These are phyloP conservation scores for Camellia japonica DNA, from an alignment of 148 eudicot species.

Conservation along the genomic window DNA sequence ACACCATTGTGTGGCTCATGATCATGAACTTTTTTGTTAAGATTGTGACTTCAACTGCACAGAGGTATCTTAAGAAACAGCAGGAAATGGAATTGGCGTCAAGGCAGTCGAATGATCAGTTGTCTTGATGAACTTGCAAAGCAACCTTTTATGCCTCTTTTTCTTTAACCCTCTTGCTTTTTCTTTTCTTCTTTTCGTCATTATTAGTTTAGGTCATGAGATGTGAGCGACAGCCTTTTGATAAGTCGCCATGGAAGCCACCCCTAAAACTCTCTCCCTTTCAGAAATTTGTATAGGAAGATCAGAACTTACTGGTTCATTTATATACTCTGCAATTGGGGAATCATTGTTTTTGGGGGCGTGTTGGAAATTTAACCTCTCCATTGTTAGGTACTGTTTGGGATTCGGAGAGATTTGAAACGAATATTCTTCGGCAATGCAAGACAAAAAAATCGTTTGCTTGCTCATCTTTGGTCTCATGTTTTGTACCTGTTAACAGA, in stretches of 20 bases:
- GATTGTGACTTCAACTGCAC: slow-evolving; percentile 26
- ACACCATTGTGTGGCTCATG: slow-evolving; percentile 27
- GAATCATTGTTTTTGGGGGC: neutral
- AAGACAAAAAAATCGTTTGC: slow-evolving; percentile 10
- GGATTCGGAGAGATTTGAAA: neutral
- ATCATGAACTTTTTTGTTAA: slow-evolving; percentile 21
- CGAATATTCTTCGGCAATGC: slow-evolving; percentile 15
- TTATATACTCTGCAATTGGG: neutral
- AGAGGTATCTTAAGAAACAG: slow-evolving; percentile 23
- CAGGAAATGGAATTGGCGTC: slow-evolving; percentile 21
- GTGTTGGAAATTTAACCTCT: neutral
- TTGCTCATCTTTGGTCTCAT: neutral
- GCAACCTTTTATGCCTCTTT: neutral
- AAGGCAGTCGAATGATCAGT: slow-evolving; percentile 4
- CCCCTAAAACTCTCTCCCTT: neutral
- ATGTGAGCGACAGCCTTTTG: neutral
- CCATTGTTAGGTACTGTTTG: neutral
- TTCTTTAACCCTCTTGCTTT: neutral
- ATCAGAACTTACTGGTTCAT: slow-evolving; percentile 10
- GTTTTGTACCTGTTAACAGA: neutral
- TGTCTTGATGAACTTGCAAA: slow-evolving; percentile 9
- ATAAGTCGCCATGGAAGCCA: neutral
- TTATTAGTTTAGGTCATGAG: slow-evolving; percentile 11
- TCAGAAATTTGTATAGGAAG: slow-evolving; percentile 8
- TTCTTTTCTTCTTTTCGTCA: neutral